A percentile compares a stretch with the other conserved stretches of the same genome.
Conservation (phyloP, 1,284 basidiomycete species). For the Pterula multifida region DNA sequence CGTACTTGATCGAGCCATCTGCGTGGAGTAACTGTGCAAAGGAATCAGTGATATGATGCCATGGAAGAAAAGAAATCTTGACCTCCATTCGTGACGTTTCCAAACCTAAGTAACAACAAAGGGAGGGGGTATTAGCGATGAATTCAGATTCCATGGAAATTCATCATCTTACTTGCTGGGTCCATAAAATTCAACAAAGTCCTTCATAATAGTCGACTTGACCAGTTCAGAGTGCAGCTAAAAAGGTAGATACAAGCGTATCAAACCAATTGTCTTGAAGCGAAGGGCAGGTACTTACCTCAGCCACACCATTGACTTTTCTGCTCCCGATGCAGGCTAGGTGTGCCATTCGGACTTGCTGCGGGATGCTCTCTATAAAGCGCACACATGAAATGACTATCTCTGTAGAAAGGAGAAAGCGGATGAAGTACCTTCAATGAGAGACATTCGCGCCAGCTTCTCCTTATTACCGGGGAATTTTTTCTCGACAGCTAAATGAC, state of each 20-base stretch:
- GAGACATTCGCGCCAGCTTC: constrained; percentile 70
- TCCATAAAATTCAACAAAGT: constrained; percentile 83
- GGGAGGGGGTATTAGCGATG: no score
- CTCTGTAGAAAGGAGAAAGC: neutral
- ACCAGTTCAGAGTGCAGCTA: constrained; percentile 68
- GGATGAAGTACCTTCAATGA: constrained; percentile 62
- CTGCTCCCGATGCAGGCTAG: constrained; percentile 70
- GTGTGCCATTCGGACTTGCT: constrained; percentile 84
- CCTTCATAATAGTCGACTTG: constrained; percentile 73
- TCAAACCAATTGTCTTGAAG: neutral
- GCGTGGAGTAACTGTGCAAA: constrained; percentile 58
- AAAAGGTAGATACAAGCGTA: neutral
- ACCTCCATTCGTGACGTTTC: constrained; percentile 82
- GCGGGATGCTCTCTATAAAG: constrained; percentile 60
- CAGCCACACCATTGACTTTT: constrained; percentile 93
- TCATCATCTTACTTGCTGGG: constrained; percentile 51
- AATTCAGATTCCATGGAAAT: neutral
- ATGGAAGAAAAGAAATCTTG: constrained; percentile 9
- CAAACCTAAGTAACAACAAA: constrained; percentile 44
- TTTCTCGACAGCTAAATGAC: constrained; percentile 61
- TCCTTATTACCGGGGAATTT: constrained; percentile 81
- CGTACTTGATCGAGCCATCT: constrained; percentile 76
- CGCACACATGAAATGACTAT: neutral
- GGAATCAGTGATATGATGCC: constrained; percentile 6
- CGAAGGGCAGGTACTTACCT: constrained; percentile 30